Evolutionary conservation across 1,139 yeast species (phyloP).

Genomic region (Debaryomyces coudertii): DNA sequence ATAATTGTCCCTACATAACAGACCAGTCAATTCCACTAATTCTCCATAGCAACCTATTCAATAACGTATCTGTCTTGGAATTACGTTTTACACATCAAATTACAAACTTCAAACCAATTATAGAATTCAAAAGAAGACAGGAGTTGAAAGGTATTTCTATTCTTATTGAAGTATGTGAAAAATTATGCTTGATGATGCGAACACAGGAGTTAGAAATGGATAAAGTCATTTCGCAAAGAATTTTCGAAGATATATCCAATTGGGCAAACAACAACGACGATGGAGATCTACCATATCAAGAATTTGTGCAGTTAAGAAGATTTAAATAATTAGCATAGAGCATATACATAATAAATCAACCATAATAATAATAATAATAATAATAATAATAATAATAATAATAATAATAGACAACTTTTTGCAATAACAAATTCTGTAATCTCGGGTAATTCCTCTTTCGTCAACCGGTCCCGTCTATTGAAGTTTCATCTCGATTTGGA

Average conservation of each 20-base stretch:
- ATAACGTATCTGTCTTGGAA: conserved; percentile 73
- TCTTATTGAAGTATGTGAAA: conserved; percentile 77
- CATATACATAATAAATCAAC: not conserved
- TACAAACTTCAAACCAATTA: conserved; percentile 63
- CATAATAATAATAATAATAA: not conserved
- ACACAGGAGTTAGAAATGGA: conserved; percentile 66
- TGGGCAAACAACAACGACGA: conserved; percentile 60
- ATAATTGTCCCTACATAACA: conserved; percentile 70
- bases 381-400: not conserved
- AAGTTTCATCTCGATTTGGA: conserved; percentile 6
- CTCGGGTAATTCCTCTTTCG: conserved; percentile 2
- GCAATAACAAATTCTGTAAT: not conserved
- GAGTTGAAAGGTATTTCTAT: conserved; percentile 55
- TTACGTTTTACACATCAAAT: conserved; percentile 64
- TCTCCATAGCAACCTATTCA: conserved; percentile 56
- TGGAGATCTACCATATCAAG: conserved; percentile 34
- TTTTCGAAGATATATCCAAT: conserved; percentile 55
- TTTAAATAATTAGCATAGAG: conserved; percentile 1
- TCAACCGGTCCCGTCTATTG: conserved; percentile 4
- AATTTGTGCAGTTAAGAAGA: conserved; percentile 18
- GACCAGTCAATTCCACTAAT: conserved; percentile 69
- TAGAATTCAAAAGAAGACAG: conserved; percentile 67
- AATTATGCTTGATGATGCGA: conserved; percentile 59
- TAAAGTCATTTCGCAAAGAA: conserved; percentile 52
- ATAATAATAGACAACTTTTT: not conserved